Conservation (phyloP, 1,139 yeast genomes). For the Debaryomyces singareniensis region DNA sequence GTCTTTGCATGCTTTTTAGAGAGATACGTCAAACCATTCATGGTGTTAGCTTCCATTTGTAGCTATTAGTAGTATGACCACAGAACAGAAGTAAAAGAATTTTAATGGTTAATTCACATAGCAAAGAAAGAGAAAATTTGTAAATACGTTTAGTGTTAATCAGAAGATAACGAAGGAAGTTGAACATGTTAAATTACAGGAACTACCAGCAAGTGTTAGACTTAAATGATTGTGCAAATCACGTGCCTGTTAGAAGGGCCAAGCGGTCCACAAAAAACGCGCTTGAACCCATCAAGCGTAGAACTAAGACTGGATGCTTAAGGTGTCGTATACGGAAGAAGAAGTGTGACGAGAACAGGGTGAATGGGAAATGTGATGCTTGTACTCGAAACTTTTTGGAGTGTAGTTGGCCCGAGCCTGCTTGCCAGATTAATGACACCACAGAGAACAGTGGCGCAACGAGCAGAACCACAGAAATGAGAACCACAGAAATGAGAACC, state of each 20-base stretch:
- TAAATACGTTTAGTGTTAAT: background rate
- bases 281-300: conserved; percentile 10
- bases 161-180: background rate
- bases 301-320: conserved; percentile 41
- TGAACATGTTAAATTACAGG: conserved; percentile 23
- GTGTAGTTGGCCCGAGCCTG: conserved; percentile 36
- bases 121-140: too few species aligned
- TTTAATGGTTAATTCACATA: too few species aligned
- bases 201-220: conserved; percentile 39
- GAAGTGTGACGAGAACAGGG: conserved; percentile 40
- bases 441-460: too few species aligned
- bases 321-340: conserved; percentile 42
- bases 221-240: conserved; percentile 20
- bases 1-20: too few species aligned
- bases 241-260: conserved; percentile 8
- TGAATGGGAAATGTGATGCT: conserved; percentile 42
- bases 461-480: too few species aligned
- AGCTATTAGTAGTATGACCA: too few species aligned
- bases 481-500: too few species aligned
- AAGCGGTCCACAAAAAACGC: conserved; percentile 6
- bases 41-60: too few species aligned
- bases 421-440: too few species aligned
- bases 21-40: too few species aligned
- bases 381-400: conserved; percentile 43
- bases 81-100: too few species aligned